phyloP scores from a whole-genome alignment of 768 basidiomycete species.

The Trametes sanguinea region DNA sequence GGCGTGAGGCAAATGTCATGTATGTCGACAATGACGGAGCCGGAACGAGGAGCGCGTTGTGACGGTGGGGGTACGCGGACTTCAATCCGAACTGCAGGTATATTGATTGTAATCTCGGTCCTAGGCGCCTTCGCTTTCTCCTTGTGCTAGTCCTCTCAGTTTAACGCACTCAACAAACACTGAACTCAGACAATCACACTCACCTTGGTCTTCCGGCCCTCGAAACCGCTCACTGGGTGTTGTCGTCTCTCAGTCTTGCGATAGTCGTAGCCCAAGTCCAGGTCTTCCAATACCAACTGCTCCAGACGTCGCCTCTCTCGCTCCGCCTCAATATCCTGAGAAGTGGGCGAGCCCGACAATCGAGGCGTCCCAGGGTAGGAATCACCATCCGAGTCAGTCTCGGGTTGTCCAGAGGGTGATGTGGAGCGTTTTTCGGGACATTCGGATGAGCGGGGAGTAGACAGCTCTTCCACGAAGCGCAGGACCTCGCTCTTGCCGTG shows the following conservation, averaged over 20 bases:
- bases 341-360: constrained; percentile 10
- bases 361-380: constrained; percentile 42
- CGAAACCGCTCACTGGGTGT: not conserved
- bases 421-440: constrained; percentile 1
- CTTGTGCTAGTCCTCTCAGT: not conserved
- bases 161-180: not conserved
- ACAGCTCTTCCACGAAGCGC: constrained; percentile 51
- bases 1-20: constrained; percentile 50
- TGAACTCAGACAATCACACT: not conserved
- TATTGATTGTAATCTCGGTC: constrained; percentile 38
- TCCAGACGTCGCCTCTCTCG: constrained; percentile 49
- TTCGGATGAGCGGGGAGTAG: constrained; percentile 14
- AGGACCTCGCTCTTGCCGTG: constrained; percentile 36
- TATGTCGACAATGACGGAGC: constrained; percentile 65
- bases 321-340: constrained; percentile 22
- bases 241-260: constrained; percentile 18
- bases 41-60: constrained; percentile 54
- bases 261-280: constrained; percentile 56
- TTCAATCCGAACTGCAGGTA: constrained; percentile 66
- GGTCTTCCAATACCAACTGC: constrained; percentile 57
- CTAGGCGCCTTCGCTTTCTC: not conserved
- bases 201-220: constrained; percentile 16
- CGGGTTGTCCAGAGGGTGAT: not conserved
- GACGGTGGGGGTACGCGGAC: constrained; percentile 65
- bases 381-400: constrained; percentile 26